Conservation (phyloP, 768 basidiomycete species). For the Boletus edulis region DNA sequence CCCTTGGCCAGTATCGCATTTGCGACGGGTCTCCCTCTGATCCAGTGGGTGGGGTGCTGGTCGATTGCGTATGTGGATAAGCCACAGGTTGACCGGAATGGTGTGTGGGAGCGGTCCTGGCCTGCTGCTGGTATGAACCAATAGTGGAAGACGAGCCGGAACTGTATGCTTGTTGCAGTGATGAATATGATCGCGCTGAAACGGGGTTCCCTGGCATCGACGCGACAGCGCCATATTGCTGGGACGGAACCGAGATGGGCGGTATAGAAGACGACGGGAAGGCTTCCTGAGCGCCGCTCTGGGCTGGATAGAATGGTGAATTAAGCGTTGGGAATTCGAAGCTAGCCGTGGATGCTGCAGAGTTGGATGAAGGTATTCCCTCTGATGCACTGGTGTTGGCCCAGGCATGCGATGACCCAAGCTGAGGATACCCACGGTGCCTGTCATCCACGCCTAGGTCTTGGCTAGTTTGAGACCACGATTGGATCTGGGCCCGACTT, state of each 20-base stretch:
- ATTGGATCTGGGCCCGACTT: constrained; percentile 15
- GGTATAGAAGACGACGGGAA: constrained; percentile 33
- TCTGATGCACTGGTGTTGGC: constrained; percentile 18
- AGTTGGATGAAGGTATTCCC: constrained; percentile 19
- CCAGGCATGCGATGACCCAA: constrained; percentile 28
- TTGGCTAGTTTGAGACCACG: constrained; percentile 29
- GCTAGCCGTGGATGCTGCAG: constrained; percentile 21
- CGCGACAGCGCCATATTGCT: constrained; percentile 29
- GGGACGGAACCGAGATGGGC: constrained; percentile 27
- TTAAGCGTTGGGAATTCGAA: constrained; percentile 52
- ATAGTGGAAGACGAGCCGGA: constrained; percentile 15
- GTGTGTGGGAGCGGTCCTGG: constrained; percentile 17
- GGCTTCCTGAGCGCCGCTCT: constrained; percentile 32
- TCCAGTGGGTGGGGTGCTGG: constrained; percentile 27
- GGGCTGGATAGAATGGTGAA: constrained; percentile 54
- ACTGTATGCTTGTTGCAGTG: constrained; percentile 27
- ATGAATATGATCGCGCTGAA: constrained; percentile 27
- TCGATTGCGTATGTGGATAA: constrained; percentile 26
- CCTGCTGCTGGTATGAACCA: constrained; percentile 25
- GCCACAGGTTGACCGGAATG: constrained; percentile 25
- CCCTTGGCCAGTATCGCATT: constrained; percentile 25
- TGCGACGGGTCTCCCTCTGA: constrained; percentile 27
- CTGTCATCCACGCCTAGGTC: constrained; percentile 24
- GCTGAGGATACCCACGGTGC: constrained; percentile 30
- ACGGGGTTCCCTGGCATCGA: constrained; percentile 20